These are phyloP conservation scores for Cercospora berteroae DNA, from an alignment of 2,329 filamentous ascomycete genomes.

Conservation along the genomic window DNA sequence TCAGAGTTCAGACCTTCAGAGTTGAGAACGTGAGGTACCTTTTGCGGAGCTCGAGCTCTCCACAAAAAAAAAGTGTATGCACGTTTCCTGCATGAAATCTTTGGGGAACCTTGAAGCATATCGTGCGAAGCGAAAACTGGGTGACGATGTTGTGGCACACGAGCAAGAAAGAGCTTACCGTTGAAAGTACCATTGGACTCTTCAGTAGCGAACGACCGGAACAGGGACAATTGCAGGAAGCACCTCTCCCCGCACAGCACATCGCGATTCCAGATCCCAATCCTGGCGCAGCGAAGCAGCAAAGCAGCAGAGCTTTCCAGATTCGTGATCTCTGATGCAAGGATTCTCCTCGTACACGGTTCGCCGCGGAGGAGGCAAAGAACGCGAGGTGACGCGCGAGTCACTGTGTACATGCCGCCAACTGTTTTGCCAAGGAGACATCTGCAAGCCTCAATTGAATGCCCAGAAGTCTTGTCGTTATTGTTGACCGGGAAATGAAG, in stretches of 20 bases:
- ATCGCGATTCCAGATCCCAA: not conserved
- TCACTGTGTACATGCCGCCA: not conserved
- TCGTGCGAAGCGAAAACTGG: not conserved
- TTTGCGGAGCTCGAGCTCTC: not conserved
- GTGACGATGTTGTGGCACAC: not conserved
- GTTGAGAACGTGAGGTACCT: not conserved
- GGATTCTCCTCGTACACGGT: not conserved
- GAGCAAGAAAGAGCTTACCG: not conserved
- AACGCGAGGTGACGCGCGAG: not conserved
- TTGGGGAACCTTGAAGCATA: not conserved
- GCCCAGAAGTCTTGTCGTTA: not conserved
- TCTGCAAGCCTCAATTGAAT: not conserved
- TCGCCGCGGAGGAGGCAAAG: not conserved
- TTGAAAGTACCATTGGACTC: not conserved
- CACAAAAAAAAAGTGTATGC: not conserved
- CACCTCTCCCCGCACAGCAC: not conserved
- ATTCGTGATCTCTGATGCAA: not conserved
- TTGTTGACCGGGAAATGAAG: not conserved
- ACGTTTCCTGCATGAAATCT: not conserved
- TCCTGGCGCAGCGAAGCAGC: not conserved
- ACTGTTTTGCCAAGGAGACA: constrained; percentile 4
- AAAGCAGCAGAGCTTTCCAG: not conserved
- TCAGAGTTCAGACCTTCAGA: not conserved
- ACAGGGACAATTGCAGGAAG: not conserved
- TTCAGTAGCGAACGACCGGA: not conserved